Evolutionary conservation across 306 rosid genomes (phyloP).

Genomic region (Medicago lupulina): DNA sequence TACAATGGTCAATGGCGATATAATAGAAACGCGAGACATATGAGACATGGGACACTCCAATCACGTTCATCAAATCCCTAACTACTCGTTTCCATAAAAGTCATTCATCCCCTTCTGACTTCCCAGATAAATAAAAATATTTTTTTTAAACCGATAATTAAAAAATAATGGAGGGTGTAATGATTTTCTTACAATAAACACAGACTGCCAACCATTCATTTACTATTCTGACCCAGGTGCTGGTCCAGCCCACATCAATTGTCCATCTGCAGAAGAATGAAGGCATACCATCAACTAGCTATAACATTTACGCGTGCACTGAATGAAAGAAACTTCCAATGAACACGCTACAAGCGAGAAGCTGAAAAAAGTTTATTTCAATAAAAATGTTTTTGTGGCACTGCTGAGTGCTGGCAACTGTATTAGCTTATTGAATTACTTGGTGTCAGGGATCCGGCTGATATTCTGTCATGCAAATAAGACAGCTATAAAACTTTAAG

Average conservation of each 20-base stretch:
- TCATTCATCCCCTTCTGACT: too few relatives aligned
- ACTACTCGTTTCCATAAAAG: neutral
- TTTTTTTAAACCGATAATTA: neutral
- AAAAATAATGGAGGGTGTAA: neutral
- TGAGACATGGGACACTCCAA: neutral
- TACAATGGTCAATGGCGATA: neutral
- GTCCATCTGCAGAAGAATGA: constrained; percentile 75
- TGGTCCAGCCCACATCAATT: constrained; percentile 98
- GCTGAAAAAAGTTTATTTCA: neutral
- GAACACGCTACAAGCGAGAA: constrained; percentile 17
- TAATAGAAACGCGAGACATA: neutral
- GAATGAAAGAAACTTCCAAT: constrained; percentile 15
- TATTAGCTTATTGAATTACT: constrained; percentile 1
- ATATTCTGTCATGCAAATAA: constrained; percentile 8
- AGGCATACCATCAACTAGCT: constrained; percentile 25
- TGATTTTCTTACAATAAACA: constrained; percentile 67
- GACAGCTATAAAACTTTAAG: constrained; percentile 17
- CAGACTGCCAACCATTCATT: constrained; percentile 99
- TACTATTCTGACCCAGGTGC: constrained; percentile 98
- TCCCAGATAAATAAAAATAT: neutral
- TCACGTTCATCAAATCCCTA: neutral
- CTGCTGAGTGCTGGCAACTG: constrained; percentile 12
- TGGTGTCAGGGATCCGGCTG: neutral
- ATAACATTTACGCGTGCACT: neutral
- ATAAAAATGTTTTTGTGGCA: constrained; percentile 6